A percentile compares a stretch with the other conserved stretches of the same genome.
These are phyloP conservation scores for Metschnikowia continentalis DNA, from an alignment of 805 yeast genomes.

Conservation along the genomic window DNA sequence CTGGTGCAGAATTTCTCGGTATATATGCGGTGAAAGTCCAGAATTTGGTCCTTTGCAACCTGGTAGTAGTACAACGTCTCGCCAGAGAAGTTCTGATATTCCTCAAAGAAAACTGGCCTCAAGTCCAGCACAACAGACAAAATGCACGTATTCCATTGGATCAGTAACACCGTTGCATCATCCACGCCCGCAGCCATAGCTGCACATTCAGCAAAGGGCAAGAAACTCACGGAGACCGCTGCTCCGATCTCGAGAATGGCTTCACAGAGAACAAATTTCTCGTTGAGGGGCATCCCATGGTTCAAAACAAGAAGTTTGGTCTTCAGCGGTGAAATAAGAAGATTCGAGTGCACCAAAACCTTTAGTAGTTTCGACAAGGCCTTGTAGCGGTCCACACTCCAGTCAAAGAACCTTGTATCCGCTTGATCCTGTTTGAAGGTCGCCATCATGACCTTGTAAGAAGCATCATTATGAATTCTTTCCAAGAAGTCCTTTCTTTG, in stretches of 20 bases:
- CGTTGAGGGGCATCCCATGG: conserved; percentile 5
- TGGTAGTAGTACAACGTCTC: conserved; percentile 12
- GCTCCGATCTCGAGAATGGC: conserved; percentile 5
- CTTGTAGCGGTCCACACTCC: conserved; percentile 10
- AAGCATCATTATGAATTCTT: neutral
- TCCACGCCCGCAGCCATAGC: conserved; percentile 13
- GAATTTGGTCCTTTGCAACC: neutral
- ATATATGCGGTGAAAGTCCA: neutral
- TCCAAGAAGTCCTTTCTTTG: neutral
- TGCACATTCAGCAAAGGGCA: conserved; percentile 12
- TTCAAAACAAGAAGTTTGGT: conserved; percentile 16
- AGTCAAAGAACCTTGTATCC: conserved; percentile 8
- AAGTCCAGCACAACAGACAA: conserved; percentile 11
- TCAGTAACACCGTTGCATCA: conserved; percentile 11
- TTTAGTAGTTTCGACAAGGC: conserved; percentile 10
- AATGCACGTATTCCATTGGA: conserved; percentile 13
- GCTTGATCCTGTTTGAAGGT: conserved; percentile 6
- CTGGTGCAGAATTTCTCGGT: neutral
- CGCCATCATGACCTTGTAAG: neutral
- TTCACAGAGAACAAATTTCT: conserved; percentile 12
- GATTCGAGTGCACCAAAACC: conserved; percentile 4
- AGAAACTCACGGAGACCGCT: conserved; percentile 11
- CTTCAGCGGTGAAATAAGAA: conserved; percentile 12
- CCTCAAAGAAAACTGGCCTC: conserved; percentile 4
- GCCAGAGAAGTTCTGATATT: conserved; percentile 6